Evolutionary conservation across 371 early-diverging fungal species (phyloP).

Genomic region (Mucor plumbeus): DNA sequence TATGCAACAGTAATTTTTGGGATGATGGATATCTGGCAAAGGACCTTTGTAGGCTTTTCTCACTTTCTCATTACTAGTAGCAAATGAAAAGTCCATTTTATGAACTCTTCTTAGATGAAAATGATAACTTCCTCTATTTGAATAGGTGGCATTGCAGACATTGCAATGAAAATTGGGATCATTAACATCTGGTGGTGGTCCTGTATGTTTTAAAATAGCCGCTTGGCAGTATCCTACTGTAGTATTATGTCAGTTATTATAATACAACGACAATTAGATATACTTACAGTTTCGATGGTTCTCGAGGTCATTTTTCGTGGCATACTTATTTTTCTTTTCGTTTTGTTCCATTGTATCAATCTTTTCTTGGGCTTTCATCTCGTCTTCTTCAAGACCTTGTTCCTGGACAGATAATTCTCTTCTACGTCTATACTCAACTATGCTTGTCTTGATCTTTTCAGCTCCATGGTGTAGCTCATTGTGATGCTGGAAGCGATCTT

Average conservation of each 20-base stretch:
- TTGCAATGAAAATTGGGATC: constrained; percentile 2
- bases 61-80: not conserved
- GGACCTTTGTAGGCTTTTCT: not conserved
- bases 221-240: constrained; percentile 1
- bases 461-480: not conserved
- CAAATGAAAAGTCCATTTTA: not conserved
- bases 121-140: not conserved
- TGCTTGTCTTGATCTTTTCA: not conserved
- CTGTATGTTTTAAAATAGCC: not conserved
- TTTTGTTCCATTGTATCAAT: not conserved
- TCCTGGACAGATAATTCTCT: not conserved
- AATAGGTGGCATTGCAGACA: not conserved
- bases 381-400: not conserved
- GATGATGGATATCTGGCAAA: not conserved
- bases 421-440: not conserved
- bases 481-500: not conserved
- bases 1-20: not conserved
- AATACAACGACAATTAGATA: not conserved
- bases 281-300: not conserved
- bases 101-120: not conserved
- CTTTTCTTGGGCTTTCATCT: not conserved
- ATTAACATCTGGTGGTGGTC: not conserved
- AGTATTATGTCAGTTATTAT: not conserved
- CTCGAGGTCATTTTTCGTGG: not conserved
- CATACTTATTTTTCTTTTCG: not conserved